These are phyloP conservation scores for Lactarius hatsudake DNA, from an alignment of 768 basidiomycete genomes.

Conservation along the genomic window DNA sequence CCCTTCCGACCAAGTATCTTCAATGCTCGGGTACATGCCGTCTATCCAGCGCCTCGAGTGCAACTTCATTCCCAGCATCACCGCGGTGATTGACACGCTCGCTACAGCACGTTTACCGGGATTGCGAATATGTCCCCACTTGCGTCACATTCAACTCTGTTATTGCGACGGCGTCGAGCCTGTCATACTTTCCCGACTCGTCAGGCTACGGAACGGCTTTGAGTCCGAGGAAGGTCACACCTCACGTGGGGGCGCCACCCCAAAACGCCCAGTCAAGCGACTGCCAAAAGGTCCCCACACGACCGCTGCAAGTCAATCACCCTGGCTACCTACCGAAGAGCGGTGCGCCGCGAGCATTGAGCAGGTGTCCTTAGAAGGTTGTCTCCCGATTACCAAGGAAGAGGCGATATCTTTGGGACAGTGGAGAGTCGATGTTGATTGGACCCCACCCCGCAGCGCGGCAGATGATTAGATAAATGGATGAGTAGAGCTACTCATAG, in stretches of 20 bases:
- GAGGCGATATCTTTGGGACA: conserved; percentile 8
- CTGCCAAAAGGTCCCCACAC: neutral
- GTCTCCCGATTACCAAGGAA: conserved; percentile 7
- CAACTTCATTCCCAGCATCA: conserved; percentile 18
- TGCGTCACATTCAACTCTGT: conserved; percentile 24
- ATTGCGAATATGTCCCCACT: conserved; percentile 10
- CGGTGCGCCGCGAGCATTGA: neutral
- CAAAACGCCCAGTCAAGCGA: conserved; percentile 5
- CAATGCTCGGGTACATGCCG: conserved; percentile 25
- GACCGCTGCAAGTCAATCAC: neutral
- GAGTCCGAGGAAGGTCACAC: neutral
- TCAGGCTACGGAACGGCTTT: conserved; percentile 22
- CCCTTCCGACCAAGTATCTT: conserved; percentile 11
- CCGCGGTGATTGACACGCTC: conserved; percentile 15
- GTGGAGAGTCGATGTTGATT: conserved; percentile 15
- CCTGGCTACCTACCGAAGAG: neutral
- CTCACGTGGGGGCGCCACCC: neutral
- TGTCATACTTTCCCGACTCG: conserved; percentile 4
- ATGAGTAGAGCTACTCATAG: neutral
- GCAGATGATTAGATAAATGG: neutral
- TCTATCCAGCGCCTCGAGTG: conserved; percentile 25
- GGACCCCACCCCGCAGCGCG: neutral
- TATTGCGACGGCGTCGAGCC: conserved; percentile 15
- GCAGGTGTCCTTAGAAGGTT: conserved; percentile 6
- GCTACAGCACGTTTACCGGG: conserved; percentile 4